phyloP scores from a whole-genome alignment of 2,329 filamentous ascomycete genomes.

The Fusarium solani-melongenae region DNA sequence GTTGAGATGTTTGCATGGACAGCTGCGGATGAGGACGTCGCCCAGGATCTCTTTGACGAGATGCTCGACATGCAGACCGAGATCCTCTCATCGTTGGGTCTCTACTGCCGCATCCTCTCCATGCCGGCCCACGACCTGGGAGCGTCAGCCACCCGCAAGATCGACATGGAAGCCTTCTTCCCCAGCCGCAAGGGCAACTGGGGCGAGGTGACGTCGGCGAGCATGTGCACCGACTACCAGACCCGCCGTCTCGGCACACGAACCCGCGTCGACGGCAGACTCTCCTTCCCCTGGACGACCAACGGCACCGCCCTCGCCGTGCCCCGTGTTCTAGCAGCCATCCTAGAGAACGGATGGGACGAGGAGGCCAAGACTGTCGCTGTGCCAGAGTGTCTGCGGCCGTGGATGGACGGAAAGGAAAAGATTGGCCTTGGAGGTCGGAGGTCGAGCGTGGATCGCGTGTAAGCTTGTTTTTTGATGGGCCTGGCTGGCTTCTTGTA shows the following conservation, averaged over 20 bases:
- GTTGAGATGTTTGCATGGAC: constrained; percentile 98
- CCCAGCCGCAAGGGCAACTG: constrained; percentile 79
- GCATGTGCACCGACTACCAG: constrained; percentile 96
- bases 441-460: constrained; percentile 43
- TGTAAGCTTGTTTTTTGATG: constrained; percentile 28
- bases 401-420: constrained; percentile 84
- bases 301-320: constrained; percentile 96
- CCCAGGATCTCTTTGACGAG: constrained; percentile 78
- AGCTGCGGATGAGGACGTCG: constrained; percentile 60
- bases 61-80: constrained; percentile 89
- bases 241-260: constrained; percentile 83
- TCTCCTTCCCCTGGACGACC: constrained; percentile 85
- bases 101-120: constrained; percentile 89
- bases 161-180: constrained; percentile 95
- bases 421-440: constrained; percentile 63
- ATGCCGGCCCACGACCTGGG: constrained; percentile 93
- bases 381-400: constrained; percentile 82
- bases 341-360: constrained; percentile 93
- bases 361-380: constrained; percentile 73
- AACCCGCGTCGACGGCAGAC: constrained; percentile 66
- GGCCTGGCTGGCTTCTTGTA: constrained; percentile 24
- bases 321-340: constrained; percentile 86
- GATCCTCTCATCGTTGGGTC: constrained; percentile 79
- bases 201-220: constrained; percentile 93
- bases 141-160: constrained; percentile 86